A percentile compares a stretch with the other conserved stretches of the same genome.
Conservation (phyloP, 2,329 filamentous ascomycete genomes). For the Sordariomycetes sp. region DNA sequence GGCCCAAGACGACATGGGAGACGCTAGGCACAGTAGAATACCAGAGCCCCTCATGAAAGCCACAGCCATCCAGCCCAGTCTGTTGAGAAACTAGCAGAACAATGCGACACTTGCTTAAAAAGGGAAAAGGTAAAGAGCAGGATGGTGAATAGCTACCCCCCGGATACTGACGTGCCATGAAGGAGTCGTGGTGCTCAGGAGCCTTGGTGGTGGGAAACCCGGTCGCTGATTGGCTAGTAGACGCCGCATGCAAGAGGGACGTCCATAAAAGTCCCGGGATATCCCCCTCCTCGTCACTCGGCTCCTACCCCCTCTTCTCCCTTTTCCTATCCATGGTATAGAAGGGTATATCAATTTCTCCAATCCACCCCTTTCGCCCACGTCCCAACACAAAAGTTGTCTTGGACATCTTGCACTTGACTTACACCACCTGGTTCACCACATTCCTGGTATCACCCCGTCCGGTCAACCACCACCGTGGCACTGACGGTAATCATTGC, state of each 20-base stretch:
- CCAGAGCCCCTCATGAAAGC: too few relatives aligned
- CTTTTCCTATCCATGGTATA: neutral
- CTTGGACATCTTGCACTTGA: neutral
- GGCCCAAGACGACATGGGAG: too few relatives aligned
- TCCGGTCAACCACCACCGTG: neutral
- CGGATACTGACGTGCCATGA: neutral
- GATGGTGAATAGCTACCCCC: neutral
- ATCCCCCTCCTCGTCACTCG: neutral
- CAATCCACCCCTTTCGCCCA: neutral
- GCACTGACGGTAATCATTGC: neutral
- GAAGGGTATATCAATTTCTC: neutral
- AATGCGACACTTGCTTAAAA: constrained; percentile 7
- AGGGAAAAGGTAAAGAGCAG: neutral
- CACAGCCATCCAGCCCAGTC: too few relatives aligned
- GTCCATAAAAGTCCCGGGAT: neutral
- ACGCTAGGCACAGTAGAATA: too few relatives aligned
- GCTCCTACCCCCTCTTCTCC: neutral
- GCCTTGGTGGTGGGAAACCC: neutral
- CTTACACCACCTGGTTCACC: neutral
- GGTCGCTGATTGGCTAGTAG: neutral
- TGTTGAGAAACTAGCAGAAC: constrained; percentile 9
- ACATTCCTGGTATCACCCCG: neutral
- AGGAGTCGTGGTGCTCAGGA: neutral
- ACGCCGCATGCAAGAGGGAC: neutral
- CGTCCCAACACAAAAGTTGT: neutral